Conservation (phyloP, 345 rosid genomes). For the Draba incana region DNA sequence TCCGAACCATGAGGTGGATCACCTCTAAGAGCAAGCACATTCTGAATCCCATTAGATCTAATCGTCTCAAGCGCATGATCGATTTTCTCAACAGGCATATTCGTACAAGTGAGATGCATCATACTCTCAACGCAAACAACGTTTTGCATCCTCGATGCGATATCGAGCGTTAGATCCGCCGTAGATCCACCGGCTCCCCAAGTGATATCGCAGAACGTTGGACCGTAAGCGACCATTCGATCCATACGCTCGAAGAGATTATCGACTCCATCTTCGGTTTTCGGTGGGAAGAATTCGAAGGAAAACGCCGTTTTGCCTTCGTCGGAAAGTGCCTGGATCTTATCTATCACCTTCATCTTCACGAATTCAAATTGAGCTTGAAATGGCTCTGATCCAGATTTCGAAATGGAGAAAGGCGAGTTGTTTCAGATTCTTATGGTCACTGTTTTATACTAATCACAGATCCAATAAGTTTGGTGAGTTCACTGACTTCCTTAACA, state of each 20-base stretch:
- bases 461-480: slow-evolving; percentile 27
- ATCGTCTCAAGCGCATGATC: slow-evolving; percentile 83
- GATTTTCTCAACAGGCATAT: slow-evolving; percentile 95
- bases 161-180: slow-evolving; percentile 92
- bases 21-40: slow-evolving; percentile 97
- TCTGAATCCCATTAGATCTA: slow-evolving; percentile 95
- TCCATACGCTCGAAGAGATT: slow-evolving; percentile 97
- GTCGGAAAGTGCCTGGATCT: slow-evolving; percentile 50
- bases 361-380: background rate
- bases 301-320: slow-evolving; percentile 74
- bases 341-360: slow-evolving; percentile 87
- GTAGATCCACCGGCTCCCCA: slow-evolving; percentile 99
- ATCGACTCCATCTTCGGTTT: slow-evolving; percentile 96
- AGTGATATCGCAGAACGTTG: slow-evolving; percentile 94
- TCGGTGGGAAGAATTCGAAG: slow-evolving; percentile 98
- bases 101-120: slow-evolving; percentile 99
- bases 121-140: slow-evolving; percentile 90
- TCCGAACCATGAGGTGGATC: slow-evolving; percentile 99
- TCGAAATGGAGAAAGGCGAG: slow-evolving; percentile 12
- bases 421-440: slow-evolving; percentile 17
- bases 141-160: slow-evolving; percentile 97
- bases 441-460: slow-evolving; percentile 33
- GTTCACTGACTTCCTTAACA: background rate
- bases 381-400: background rate
- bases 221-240: slow-evolving; percentile 86